Percentiles rank a stretch among this genome's conserved stretches.
phyloP scores from a whole-genome alignment of 225 moss, liverwort and hornwort species.

The Neckera pumila region DNA sequence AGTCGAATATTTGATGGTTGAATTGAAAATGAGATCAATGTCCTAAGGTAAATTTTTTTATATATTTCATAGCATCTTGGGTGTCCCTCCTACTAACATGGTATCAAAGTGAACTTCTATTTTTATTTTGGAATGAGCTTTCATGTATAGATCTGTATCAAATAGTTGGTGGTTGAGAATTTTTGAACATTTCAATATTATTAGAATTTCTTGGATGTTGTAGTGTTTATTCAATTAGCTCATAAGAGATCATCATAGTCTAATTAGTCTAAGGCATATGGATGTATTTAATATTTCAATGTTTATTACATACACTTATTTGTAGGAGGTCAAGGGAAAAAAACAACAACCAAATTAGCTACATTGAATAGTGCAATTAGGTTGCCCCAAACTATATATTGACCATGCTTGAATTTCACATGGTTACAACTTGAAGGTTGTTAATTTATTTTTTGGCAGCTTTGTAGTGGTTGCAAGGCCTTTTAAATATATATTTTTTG shows the following conservation, averaged over 20 bases:
- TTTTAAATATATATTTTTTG: too few relatives aligned
- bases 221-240: accelerated
- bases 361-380: too few relatives aligned
- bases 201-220: background rate
- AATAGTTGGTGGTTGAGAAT: accelerated
- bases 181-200: background rate
- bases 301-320: background rate
- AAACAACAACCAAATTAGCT: background rate
- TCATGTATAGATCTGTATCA: too few relatives aligned
- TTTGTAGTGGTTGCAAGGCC: too few relatives aligned
- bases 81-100: accelerated
- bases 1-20: background rate
- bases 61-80: background rate
- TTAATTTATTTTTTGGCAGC: too few relatives aligned
- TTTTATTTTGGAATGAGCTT: background rate
- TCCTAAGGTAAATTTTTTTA: background rate
- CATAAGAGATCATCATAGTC: accelerated
- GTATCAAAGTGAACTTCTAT: background rate
- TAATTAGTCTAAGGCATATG: background rate
- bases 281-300: accelerated
- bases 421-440: too few relatives aligned
- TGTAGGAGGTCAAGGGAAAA: background rate
- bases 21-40: background rate
- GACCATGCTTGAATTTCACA: too few relatives aligned
- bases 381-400: too few relatives aligned